phyloP scores from a whole-genome alignment of 2,329 filamentous ascomycete genomes.

The Paecilomyces variotii region DNA sequence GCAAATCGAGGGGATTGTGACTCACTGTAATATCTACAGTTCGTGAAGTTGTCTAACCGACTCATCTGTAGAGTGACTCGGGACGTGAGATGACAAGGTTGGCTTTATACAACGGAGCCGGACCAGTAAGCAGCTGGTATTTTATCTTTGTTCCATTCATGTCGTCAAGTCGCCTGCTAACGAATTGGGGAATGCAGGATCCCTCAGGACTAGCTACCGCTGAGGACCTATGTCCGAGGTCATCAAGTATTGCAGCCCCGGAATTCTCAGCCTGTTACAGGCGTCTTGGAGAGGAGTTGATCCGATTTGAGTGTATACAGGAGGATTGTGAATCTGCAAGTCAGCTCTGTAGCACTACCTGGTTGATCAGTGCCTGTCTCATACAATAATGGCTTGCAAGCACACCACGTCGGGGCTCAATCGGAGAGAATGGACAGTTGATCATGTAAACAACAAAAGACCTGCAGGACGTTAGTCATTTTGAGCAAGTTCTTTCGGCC shows the following conservation, averaged over 20 bases:
- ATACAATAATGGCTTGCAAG: background rate
- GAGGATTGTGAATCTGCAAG: background rate
- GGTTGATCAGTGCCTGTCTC: background rate
- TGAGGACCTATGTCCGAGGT: background rate
- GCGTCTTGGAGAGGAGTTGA: background rate
- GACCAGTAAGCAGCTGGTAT: background rate
- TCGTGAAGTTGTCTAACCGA: too few species aligned
- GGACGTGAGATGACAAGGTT: too few species aligned
- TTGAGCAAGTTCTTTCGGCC: background rate
- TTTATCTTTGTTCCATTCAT: background rate
- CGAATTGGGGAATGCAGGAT: background rate
- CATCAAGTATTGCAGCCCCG: background rate
- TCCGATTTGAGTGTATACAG: background rate
- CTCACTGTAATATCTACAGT: background rate
- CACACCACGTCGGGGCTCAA: background rate
- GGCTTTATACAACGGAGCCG: too few species aligned
- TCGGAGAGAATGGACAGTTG: background rate
- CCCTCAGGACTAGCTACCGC: background rate
- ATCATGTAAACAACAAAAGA: background rate
- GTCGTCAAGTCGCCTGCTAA: background rate
- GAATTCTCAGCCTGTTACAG: background rate
- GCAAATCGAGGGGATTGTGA: background rate
- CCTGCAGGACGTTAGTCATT: background rate
- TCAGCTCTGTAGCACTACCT: background rate
- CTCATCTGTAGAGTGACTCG: too few species aligned